Percentiles rank a stretch among this genome's conserved stretches.
Evolutionary conservation across 2,329 filamentous ascomycete genomes (phyloP).

Genomic region (Xylaria arbuscula): DNA sequence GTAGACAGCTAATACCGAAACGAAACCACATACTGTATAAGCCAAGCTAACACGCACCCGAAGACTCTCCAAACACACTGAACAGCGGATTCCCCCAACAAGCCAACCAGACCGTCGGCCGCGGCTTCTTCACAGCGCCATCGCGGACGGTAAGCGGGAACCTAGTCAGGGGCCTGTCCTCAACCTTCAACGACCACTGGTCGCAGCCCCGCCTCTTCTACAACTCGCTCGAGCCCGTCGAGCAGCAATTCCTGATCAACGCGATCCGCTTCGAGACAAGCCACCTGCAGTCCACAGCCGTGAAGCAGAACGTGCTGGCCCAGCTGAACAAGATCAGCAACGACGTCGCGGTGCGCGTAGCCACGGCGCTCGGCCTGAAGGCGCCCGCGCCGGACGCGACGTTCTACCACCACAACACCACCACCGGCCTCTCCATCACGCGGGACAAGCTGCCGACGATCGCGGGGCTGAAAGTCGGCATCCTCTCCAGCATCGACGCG

Average conservation of each 20-base stretch:
- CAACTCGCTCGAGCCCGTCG: constrained; percentile 73
- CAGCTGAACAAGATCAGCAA: constrained; percentile 77
- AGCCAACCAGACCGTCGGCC: constrained; percentile 71
- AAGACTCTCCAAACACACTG: constrained; percentile 73
- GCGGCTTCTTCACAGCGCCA: constrained; percentile 77
- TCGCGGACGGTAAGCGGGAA: constrained; percentile 62
- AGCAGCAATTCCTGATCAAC: constrained; percentile 79
- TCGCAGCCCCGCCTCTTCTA: constrained; percentile 78
- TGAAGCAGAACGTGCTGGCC: constrained; percentile 73
- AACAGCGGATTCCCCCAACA: constrained; percentile 72
- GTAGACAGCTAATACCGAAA: constrained; percentile 27
- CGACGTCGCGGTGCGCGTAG: constrained; percentile 74
- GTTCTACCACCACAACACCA: constrained; percentile 77
- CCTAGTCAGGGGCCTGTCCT: constrained; percentile 68
- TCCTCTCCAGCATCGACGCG: constrained; percentile 59
- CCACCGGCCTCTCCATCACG: constrained; percentile 69
- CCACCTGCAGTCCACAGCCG: constrained; percentile 65
- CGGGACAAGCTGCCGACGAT: constrained; percentile 68
- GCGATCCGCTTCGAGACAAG: constrained; percentile 77
- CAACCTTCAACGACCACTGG: constrained; percentile 78
- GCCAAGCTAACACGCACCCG: constrained; percentile 3
- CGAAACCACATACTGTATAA: not conserved
- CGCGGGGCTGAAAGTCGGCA: constrained; percentile 71
- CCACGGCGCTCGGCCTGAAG: constrained; percentile 67
- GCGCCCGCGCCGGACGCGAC: constrained; percentile 69